Conservation (phyloP, 257 asterid species). For the Jacaranda mimosifolia region DNA sequence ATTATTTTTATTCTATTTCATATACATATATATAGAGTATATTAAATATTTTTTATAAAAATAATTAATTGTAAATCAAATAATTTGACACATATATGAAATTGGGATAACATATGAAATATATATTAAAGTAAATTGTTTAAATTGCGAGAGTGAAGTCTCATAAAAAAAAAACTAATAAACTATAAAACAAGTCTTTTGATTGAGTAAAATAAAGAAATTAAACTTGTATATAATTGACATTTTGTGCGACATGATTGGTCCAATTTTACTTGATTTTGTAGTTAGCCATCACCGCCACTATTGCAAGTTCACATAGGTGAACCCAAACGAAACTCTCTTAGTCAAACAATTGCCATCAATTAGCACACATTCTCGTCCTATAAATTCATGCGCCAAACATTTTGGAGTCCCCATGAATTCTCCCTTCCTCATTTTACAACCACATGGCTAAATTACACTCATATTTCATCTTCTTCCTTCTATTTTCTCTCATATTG, state of each 20-base stretch:
- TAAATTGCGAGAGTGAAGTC: no score
- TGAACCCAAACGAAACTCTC: neutral
- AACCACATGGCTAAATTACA: slow-evolving; percentile 34
- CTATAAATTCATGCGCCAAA: slow-evolving; percentile 47
- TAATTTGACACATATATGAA: no score
- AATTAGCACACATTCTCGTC: neutral
- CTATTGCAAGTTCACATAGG: neutral
- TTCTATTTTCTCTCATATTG: slow-evolving; percentile 21
- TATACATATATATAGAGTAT: no score
- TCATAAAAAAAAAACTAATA: no score
- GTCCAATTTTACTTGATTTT: slow-evolving; percentile 1
- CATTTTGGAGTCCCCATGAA: slow-evolving; percentile 17
- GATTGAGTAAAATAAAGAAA: no score
- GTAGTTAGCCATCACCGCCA: slow-evolving; percentile 23
- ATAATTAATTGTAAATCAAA: no score
- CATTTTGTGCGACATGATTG: neutral
- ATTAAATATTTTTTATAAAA: no score
- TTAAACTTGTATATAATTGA: no score
- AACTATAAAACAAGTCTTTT: no score
- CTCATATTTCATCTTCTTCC: slow-evolving; percentile 24
- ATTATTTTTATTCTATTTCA: no score
- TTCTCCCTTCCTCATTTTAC: neutral
- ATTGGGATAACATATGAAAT: no score
- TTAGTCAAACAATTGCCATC: slow-evolving; percentile 38
- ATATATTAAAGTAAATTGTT: no score